These are phyloP conservation scores for Mortierella sp. DNA, from an alignment of 371 early-diverging fungal species.

Conservation along the genomic window DNA sequence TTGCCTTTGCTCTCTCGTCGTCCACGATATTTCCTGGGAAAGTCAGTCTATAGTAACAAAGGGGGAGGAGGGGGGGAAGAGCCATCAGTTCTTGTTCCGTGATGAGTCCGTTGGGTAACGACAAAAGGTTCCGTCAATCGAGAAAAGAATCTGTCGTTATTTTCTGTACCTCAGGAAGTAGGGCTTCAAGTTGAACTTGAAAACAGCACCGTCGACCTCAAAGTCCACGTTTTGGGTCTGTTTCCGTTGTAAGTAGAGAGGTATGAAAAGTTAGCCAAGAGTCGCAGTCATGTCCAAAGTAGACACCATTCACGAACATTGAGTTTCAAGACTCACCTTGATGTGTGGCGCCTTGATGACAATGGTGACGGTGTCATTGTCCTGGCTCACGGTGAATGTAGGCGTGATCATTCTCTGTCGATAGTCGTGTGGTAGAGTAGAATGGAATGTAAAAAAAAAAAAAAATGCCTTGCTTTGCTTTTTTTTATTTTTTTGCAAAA, in stretches of 20 bases:
- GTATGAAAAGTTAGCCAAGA: not conserved
- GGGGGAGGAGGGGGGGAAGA: not conserved
- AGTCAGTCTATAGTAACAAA: conserved; percentile 68
- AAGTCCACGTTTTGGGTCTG: conserved; percentile 91
- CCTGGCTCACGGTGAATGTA: conserved; percentile 85
- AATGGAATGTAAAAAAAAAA: conserved; percentile 2
- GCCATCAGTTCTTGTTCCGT: not conserved
- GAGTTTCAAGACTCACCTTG: conserved; percentile 60
- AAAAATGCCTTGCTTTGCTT: not conserved
- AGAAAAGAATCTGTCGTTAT: not conserved
- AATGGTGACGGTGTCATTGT: conserved; percentile 79
- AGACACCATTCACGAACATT: not conserved
- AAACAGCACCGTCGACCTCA: conserved; percentile 79
- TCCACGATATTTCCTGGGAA: conserved; percentile 90
- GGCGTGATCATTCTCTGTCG: conserved; percentile 90
- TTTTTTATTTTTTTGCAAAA: not conserved
- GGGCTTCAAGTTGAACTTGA: conserved; percentile 85
- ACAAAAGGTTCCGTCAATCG: not conserved
- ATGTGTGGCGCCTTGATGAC: conserved; percentile 88
- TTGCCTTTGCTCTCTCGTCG: conserved; percentile 87
- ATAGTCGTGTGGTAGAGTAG: not conserved
- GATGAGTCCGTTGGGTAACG: no score
- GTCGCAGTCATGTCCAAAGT: not conserved
- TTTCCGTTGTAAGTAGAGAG: not conserved
- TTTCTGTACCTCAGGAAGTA: conserved; percentile 84